Evolutionary conservation across 2,329 filamentous ascomycete genomes (phyloP), one percentile per base, ranked within the genome.

Genomic region (Amesomyces nigricolor): DNA sequence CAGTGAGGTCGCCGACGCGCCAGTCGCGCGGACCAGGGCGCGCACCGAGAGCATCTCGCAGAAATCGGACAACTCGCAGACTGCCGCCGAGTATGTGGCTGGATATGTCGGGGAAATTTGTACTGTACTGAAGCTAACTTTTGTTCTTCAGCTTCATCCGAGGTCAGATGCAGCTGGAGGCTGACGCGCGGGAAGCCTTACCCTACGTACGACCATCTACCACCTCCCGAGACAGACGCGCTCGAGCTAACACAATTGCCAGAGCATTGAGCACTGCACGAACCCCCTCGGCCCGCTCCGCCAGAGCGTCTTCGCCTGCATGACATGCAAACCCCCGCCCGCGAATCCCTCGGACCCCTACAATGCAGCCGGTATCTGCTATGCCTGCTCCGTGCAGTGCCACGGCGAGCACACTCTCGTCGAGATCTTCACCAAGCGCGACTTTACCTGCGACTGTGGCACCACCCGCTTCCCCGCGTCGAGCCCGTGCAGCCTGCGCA

Each of bases 401-500:
- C 94, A 99, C 67, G 92, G 94, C 63, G 91, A 97, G 67, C 94
- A 99, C 69, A 88, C 81, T 1, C 83, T 99, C 26, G 94, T 97
- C 48, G 94, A 99, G 73, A 87, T 99, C 17, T 99, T 99, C 74
- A 87, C 83, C 68, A 97, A 96, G 75, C 86, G 95, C 66, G 86
- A 96, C 72, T 97, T 99, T 66, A 89, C 89, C 40, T 99, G 94
- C 73, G 94, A 99, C 70, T 99, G 94, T 66, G 94, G 94, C 26
- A 96, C 91, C 0, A 90, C 86, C 44, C 85, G 92, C 50, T 78
- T 95, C 26, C 82, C 85, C 0, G 74, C 79, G 1, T 83, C 79
- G 3, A 85, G 81, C 51, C 86, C 88, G 17, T 99, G 94, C 68
- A 83, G 77, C 0, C 74, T 99, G 54, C 87, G 91, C 43, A 71